Evolutionary conservation across 108 stramenopile genomes (phyloP).

Genomic region (Skeletonema costatum): DNA sequence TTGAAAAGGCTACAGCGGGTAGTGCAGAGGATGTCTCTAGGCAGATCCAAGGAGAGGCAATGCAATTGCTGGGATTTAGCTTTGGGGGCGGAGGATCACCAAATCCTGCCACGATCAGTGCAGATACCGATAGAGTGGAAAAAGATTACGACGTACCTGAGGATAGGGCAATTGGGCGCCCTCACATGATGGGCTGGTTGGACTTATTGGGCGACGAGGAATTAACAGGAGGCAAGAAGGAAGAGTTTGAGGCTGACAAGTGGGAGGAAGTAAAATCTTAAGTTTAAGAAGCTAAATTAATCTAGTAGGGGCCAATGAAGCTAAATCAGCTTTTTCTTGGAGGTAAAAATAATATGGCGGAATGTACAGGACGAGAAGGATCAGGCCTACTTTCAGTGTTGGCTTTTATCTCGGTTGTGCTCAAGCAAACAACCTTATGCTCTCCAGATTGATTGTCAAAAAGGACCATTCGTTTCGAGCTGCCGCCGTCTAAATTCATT

Average conservation of each 20-base stretch:
- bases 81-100: constrained; percentile 32
- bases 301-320: neutral
- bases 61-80: constrained; percentile 45
- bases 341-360: constrained; percentile 35
- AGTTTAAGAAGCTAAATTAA: neutral
- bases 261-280: constrained; percentile 35
- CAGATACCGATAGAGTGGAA: constrained; percentile 14
- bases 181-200: constrained; percentile 83
- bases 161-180: constrained; percentile 71
- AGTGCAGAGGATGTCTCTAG: constrained; percentile 42
- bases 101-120: constrained; percentile 2
- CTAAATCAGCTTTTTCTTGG: neutral
- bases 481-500: constrained; percentile 47
- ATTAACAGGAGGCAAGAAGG: constrained; percentile 16
- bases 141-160: constrained; percentile 65
- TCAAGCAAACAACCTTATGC: constrained; percentile 36
- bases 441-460: constrained; percentile 3
- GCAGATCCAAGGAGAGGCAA: constrained; percentile 43
- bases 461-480: constrained; percentile 43
- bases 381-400: constrained; percentile 7
- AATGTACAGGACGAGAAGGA: constrained; percentile 37
- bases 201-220: constrained; percentile 58
- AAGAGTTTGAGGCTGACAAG: constrained; percentile 48
- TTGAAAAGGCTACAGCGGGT: constrained; percentile 41
- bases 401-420: constrained; percentile 44